Evolutionary conservation across 1,139 yeast genomes (phyloP), one percentile per base, ranked within the genome.

Genomic region (Spathaspora sp.): DNA sequence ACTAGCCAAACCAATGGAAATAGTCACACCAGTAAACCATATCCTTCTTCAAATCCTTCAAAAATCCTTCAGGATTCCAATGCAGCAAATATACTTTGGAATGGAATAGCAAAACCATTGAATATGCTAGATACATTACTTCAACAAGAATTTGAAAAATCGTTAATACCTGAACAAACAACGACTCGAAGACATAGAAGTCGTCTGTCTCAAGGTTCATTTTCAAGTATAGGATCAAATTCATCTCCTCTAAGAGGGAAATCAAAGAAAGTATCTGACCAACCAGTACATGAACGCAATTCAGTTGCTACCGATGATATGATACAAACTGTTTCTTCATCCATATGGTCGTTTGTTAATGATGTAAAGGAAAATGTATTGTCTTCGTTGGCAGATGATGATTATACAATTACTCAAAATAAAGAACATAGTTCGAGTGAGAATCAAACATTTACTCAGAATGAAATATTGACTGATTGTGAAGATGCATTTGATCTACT

Each of bases 131-230:
- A 86, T 60, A 79, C 78, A 43, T 72, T 84, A 65, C 67, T 86
- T 25, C 89, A 81, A 57, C 77, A 73, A 47, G 91, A 85, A 58
- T 72, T 86, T 51, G 91, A 85, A 55, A 79, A 60, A 64, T 82
- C 68, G 26, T 68, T 68, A 60, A 62, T 51, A 3, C 59, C 58
- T 9, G 52, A 52, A 25, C 40, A 42, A 20, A 26, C 31, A 36
- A 26, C 23, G 26, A 11, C 23, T 24, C 13, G 34, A 25, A 15
- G n/a, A 33, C 63, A 57, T 43, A 54, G 55, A 43, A 49, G 60
- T 2, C 50, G 64, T 18, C 47, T 49, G 11, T 64, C 68, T 2
- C 65, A 65, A 45, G 70, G 65, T 43, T 65, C 71, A 2, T 52
- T 54, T 2, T 59, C 68, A 7, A 63, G 66, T 40, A 49, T 54